phyloP scores from a whole-genome alignment of 768 basidiomycete species.

The Mycena galericulata region DNA sequence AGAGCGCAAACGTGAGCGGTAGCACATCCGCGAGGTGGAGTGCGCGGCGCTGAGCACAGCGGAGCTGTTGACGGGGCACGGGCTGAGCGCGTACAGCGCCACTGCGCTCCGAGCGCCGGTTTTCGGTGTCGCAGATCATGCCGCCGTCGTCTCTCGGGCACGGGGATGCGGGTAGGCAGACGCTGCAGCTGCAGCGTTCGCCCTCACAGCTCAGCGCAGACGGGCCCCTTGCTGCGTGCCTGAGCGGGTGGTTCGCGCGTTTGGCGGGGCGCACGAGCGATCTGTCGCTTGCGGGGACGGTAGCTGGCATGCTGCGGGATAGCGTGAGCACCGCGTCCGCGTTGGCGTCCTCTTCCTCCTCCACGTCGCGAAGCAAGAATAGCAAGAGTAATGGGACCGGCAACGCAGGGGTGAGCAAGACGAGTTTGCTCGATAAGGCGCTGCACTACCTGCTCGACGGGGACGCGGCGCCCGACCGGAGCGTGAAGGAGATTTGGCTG shows the following conservation, averaged over 20 bases:
- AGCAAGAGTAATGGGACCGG: background rate
- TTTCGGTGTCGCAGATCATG: background rate
- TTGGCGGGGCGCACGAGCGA: conserved; percentile 9
- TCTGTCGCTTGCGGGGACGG: background rate
- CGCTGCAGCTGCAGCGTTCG: background rate
- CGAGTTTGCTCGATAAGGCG: conserved; percentile 61
- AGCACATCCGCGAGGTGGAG: background rate
- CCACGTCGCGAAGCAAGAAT: no score
- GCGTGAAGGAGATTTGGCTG: conserved; percentile 75
- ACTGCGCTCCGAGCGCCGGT: background rate
- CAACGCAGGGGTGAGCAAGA: background rate
- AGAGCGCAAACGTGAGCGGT: background rate
- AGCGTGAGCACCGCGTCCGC: conserved; percentile 3
- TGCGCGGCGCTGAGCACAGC: background rate
- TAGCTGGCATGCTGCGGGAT: background rate
- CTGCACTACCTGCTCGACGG: conserved; percentile 78
- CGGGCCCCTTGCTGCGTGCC: conserved; percentile 1
- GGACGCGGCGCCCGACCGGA: conserved; percentile 76
- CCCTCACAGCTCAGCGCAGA: background rate
- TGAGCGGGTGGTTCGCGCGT: conserved; percentile 21
- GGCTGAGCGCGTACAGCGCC: background rate
- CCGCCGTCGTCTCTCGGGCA: background rate
- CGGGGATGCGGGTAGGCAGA: background rate
- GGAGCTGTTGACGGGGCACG: background rate
- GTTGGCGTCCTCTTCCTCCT: background rate